Conservation (phyloP, 306 rosid genomes). For the Styphnolobium japonicum region DNA sequence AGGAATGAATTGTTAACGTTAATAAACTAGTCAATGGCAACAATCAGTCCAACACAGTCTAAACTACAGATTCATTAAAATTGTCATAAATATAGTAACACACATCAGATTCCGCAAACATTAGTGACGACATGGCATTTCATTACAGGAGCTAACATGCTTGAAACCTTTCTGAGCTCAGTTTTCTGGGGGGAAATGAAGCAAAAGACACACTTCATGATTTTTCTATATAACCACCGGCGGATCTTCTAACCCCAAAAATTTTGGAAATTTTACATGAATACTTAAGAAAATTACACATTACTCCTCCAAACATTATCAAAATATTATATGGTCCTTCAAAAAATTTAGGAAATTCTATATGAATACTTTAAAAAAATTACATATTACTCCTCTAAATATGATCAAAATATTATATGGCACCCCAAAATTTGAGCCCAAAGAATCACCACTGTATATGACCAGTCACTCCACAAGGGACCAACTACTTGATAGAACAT, state of each 20-base stretch:
- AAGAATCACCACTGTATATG: no score
- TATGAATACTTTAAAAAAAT: no score
- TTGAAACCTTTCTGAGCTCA: not conserved
- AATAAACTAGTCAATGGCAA: not conserved
- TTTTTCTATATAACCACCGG: not conserved
- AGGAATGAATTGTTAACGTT: not conserved
- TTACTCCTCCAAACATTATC: no score
- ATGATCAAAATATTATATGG: no score
- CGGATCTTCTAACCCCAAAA: no score
- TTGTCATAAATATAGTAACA: not conserved
- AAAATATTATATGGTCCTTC: no score
- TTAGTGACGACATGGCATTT: conserved; percentile 5
- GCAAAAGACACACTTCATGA: not conserved
- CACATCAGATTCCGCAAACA: conserved; percentile 11
- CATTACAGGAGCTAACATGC: not conserved
- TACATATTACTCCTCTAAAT: no score
- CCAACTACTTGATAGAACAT: not conserved
- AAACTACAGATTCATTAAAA: not conserved
- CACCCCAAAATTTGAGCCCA: no score
- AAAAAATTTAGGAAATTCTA: no score
- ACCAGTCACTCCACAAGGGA: not conserved
- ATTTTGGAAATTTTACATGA: no score
- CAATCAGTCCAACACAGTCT: not conserved
- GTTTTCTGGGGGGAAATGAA: not conserved
- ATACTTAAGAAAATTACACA: no score